Percentiles rank a stretch among this genome's conserved stretches.
Conservation (phyloP, 257 asterid genomes). For the Solanum chiquidenum region DNA sequence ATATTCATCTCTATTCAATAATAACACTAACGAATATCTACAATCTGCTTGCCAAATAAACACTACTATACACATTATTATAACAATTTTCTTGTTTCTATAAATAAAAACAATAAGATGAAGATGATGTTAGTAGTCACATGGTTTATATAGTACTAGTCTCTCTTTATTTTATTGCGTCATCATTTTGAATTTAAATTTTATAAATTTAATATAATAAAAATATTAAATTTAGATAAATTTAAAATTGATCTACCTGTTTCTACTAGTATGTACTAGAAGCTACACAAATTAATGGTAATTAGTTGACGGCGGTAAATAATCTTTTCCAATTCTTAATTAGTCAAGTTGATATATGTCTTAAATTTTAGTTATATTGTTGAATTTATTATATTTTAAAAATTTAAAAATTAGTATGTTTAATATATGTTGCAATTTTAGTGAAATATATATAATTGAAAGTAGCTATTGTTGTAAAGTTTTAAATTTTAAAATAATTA, state of each 20-base stretch:
- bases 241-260: too few relatives aligned
- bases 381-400: too few relatives aligned
- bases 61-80: constrained; percentile 47
- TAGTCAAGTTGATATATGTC: not conserved
- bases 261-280: too few relatives aligned
- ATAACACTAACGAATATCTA: constrained; percentile 48
- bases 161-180: not conserved
- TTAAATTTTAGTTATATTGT: not conserved
- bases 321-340: not conserved
- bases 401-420: too few relatives aligned
- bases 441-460: too few relatives aligned
- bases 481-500: too few relatives aligned
- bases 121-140: not conserved
- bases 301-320: not conserved
- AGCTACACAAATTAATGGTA: not conserved
- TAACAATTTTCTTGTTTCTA: too few relatives aligned
- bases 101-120: not conserved
- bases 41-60: constrained; percentile 64
- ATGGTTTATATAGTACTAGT: not conserved
- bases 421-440: too few relatives aligned
- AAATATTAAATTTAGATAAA: too few relatives aligned
- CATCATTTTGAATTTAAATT: not conserved
- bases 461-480: not conserved
- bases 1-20: constrained; percentile 73
- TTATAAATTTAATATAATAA: too few relatives aligned